Evolutionary conservation across 805 yeast genomes (phyloP).

Genomic region (Nakazawaea siamensis): DNA sequence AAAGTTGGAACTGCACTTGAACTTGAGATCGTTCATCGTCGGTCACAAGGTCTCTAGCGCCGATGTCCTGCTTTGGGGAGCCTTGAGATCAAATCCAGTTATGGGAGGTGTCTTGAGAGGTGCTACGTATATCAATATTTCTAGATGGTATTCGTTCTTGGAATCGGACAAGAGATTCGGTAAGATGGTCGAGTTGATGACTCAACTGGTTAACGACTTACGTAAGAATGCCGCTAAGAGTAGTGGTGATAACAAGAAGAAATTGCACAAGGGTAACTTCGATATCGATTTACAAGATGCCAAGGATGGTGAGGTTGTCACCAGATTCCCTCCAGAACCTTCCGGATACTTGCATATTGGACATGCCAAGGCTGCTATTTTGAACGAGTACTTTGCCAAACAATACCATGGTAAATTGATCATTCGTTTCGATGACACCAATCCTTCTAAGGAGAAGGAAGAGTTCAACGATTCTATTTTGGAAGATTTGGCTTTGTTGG

Average conservation of each 20-base stretch:
- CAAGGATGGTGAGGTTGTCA: slow-evolving; percentile 88
- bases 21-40: slow-evolving; percentile 71
- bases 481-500: slow-evolving; percentile 84
- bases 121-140: slow-evolving; percentile 74
- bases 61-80: slow-evolving; percentile 91
- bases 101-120: slow-evolving; percentile 86
- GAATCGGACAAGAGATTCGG: slow-evolving; percentile 65
- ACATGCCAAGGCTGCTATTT: slow-evolving; percentile 96
- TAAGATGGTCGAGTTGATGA: slow-evolving; percentile 55
- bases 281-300: slow-evolving; percentile 93
- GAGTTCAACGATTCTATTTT: slow-evolving; percentile 93
- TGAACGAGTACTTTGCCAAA: slow-evolving; percentile 94
- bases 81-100: slow-evolving; percentile 84
- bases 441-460: slow-evolving; percentile 91
- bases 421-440: slow-evolving; percentile 96
- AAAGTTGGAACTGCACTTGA: slow-evolving; percentile 72
- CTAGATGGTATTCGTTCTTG: slow-evolving; percentile 87
- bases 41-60: slow-evolving; percentile 67
- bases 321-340: slow-evolving; percentile 99
- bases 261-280: slow-evolving; percentile 87
- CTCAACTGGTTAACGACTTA: slow-evolving; percentile 63
- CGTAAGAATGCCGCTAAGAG: slow-evolving; percentile 59
- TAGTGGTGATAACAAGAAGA: slow-evolving; percentile 64
- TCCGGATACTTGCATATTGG: slow-evolving; percentile 99
- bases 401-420: slow-evolving; percentile 94